phyloP scores from a whole-genome alignment of 192 early-diverging fungal species.

The Backusella liffmaniae region DNA sequence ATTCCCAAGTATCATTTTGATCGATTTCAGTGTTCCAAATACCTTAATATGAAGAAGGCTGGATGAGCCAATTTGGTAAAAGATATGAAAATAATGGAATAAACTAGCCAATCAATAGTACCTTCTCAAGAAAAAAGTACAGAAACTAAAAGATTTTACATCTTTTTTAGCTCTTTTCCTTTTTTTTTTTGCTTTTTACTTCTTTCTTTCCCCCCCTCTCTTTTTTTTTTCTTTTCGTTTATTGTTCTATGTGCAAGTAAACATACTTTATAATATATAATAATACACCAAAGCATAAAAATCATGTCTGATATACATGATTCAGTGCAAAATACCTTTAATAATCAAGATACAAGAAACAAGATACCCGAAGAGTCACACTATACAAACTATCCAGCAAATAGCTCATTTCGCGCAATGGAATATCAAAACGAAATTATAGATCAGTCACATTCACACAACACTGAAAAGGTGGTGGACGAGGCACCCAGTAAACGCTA shows the following conservation, averaged over 20 bases:
- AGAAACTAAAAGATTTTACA: not conserved
- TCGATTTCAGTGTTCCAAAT: too few species aligned
- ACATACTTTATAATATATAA: not conserved
- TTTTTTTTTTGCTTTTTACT: not conserved
- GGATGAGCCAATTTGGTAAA: too few species aligned
- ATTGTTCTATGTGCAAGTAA: not conserved
- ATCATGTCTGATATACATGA: slow-evolving; percentile 5
- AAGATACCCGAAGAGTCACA: not conserved
- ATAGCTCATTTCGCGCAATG: slow-evolving; percentile 1
- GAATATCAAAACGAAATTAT: slow-evolving; percentile 41
- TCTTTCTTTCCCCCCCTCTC: not conserved
- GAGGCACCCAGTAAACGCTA: slow-evolving; percentile 54
- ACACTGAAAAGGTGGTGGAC: slow-evolving; percentile 55
- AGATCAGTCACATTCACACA: slow-evolving; percentile 49
- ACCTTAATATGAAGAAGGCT: too few species aligned
- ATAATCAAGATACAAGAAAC: not conserved
- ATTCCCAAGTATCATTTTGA: too few species aligned
- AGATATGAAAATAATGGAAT: not conserved
- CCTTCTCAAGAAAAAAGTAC: not conserved
- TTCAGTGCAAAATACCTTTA: not conserved
- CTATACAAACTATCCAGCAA: slow-evolving; percentile 7
- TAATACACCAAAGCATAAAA: not conserved
- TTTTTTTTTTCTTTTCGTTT: not conserved
- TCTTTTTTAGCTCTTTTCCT: too few species aligned
- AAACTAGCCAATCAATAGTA: not conserved